phyloP scores from a whole-genome alignment of 2,329 filamentous ascomycete species.

The Aurifilum marmelostoma region DNA sequence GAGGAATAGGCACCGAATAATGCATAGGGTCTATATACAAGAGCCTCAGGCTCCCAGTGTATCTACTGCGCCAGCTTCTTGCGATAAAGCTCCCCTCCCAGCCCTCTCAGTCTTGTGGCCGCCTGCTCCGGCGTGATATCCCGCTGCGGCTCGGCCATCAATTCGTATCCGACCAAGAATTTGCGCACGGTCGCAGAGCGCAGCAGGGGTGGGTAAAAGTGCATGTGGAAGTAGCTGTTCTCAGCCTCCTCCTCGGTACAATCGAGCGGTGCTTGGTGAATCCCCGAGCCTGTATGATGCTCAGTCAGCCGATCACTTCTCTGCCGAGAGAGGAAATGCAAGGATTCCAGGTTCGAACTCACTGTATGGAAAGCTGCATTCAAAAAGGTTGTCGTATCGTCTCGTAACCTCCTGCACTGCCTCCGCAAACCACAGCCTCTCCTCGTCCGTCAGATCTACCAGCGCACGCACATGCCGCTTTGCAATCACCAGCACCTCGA shows the following conservation, averaged over 20 bases:
- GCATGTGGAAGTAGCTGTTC: slow-evolving; percentile 89
- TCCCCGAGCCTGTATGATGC: slow-evolving; percentile 72
- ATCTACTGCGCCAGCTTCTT: slow-evolving; percentile 52
- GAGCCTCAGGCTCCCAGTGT: background rate
- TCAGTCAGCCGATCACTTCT: background rate
- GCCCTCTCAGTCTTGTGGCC: slow-evolving; percentile 72
- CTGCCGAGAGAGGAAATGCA: too few relatives aligned
- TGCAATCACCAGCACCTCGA: slow-evolving; percentile 87
- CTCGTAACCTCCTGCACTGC: slow-evolving; percentile 85
- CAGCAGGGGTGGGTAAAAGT: slow-evolving; percentile 94
- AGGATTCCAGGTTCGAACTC: slow-evolving; percentile 38
- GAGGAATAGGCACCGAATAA: background rate
- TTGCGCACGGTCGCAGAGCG: slow-evolving; percentile 93
- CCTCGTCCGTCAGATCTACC: slow-evolving; percentile 74
- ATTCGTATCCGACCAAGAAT: slow-evolving; percentile 94
- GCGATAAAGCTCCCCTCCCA: slow-evolving; percentile 83
- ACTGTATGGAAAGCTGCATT: slow-evolving; percentile 96
- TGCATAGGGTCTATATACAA: slow-evolving; percentile 4
- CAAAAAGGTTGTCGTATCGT: slow-evolving; percentile 94
- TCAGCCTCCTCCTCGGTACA: slow-evolving; percentile 83
- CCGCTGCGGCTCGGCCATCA: slow-evolving; percentile 96
- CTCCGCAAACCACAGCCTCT: slow-evolving; percentile 77
- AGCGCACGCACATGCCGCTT: slow-evolving; percentile 84
- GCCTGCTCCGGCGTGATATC: slow-evolving; percentile 98
- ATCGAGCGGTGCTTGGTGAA: slow-evolving; percentile 90